Conservation (phyloP, 2,329 filamentous ascomycete genomes). For the Magnaporthales sp. region DNA sequence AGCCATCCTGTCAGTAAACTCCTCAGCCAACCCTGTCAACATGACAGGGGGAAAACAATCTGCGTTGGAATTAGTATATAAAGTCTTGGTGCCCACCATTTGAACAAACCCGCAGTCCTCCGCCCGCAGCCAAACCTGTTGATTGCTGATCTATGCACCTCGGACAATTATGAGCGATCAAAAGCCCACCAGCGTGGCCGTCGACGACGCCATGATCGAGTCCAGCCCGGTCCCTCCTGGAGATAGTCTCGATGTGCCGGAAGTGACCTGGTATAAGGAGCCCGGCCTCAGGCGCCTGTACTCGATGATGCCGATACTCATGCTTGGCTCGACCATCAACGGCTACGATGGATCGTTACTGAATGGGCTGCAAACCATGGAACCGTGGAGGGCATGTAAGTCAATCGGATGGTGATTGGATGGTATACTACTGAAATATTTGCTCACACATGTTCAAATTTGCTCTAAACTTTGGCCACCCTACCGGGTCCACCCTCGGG, state of each 20-base stretch:
- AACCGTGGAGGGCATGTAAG: conserved; percentile 1
- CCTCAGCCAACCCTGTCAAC: no score
- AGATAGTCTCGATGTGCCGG: conserved; percentile 2
- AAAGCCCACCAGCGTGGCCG: background rate
- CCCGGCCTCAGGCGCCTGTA: conserved; percentile 2
- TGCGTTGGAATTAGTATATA: no score
- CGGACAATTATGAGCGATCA: background rate
- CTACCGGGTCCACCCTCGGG: background rate
- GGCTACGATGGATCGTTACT: conserved; percentile 10
- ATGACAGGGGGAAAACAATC: no score
- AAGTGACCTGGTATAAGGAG: conserved; percentile 5
- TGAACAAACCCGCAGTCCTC: no score
- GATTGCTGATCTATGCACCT: no score
- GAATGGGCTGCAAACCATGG: conserved; percentile 8
- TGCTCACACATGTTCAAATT: no score
- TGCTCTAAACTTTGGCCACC: background rate
- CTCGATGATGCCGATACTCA: conserved; percentile 5
- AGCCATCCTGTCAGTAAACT: no score
- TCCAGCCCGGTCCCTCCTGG: background rate
- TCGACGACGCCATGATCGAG: background rate
- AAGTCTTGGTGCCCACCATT: no score
- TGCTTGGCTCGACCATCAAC: conserved; percentile 7
- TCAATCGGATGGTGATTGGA: background rate
- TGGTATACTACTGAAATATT: background rate
- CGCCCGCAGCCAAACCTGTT: background rate